Evolutionary conservation across 2,329 filamentous ascomycete species (phyloP).

Genomic region (Curvularia sp.): DNA sequence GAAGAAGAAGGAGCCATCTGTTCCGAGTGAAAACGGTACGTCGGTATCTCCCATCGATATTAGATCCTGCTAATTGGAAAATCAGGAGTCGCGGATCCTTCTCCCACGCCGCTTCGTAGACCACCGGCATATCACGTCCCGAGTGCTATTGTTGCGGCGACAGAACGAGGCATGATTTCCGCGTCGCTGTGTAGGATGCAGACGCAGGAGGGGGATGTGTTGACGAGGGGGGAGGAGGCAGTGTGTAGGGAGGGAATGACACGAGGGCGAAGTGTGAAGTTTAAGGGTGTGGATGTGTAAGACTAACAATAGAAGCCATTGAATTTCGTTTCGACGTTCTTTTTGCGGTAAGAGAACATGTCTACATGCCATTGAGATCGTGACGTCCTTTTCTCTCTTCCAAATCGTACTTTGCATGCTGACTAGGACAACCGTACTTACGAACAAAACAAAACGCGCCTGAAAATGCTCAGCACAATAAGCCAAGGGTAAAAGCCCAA

Average conservation of each 20-base stretch:
- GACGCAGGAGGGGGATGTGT: neutral
- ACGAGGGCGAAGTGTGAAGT: slow-evolving; percentile 23
- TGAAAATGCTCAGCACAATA: neutral
- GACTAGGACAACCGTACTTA: neutral
- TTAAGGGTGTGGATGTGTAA: slow-evolving; percentile 30
- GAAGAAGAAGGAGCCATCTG: too few species aligned
- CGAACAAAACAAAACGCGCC: neutral
- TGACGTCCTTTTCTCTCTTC: neutral
- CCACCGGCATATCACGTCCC: neutral
- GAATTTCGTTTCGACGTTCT: neutral
- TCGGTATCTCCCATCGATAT: too few species aligned
- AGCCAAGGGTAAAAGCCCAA: neutral
- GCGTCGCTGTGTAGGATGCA: neutral
- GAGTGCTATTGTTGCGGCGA: neutral
- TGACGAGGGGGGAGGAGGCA: slow-evolving; percentile 22
- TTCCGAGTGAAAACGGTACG: too few species aligned
- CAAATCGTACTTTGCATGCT: neutral
- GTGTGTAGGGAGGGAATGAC: slow-evolving; percentile 5
- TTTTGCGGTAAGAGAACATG: neutral
- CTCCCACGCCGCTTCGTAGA: neutral
- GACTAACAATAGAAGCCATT: neutral
- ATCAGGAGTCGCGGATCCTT: too few species aligned
- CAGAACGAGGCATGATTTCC: neutral
- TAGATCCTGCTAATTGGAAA: too few species aligned
- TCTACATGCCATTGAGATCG: neutral